phyloP scores from a whole-genome alignment of 176 grass and related monocot species.

The Oryza coarctata region DNA sequence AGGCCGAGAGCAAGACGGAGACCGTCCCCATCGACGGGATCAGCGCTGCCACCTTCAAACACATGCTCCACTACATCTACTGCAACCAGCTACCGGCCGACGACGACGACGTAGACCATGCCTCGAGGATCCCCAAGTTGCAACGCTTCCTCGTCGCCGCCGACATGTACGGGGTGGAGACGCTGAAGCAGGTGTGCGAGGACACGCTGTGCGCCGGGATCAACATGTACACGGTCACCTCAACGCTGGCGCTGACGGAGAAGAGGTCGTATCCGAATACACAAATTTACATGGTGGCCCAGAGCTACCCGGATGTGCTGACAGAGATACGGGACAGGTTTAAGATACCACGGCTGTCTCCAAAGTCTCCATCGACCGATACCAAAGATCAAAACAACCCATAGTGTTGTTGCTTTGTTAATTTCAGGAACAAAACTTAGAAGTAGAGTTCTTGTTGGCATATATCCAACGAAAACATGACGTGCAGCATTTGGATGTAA shows the following conservation, averaged over 20 bases:
- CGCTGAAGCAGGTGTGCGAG: neutral
- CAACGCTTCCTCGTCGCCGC: neutral
- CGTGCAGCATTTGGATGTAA: too few relatives aligned
- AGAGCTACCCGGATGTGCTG: neutral
- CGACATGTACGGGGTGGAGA: neutral
- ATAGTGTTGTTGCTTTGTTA: too few relatives aligned
- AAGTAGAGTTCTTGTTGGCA: too few relatives aligned
- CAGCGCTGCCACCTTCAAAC: neutral
- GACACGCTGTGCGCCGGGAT: neutral
- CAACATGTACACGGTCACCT: neutral
- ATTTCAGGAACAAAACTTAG: too few relatives aligned
- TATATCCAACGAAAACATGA: too few relatives aligned
- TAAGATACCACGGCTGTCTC: neutral
- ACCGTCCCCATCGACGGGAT: slow-evolving; percentile 8
- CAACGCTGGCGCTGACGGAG: neutral
- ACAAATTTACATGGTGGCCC: neutral
- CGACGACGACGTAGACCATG: neutral
- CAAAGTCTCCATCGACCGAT: too few relatives aligned
- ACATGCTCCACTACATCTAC: slow-evolving; percentile 37
- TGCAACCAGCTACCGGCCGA: neutral
- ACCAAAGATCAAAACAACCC: too few relatives aligned
- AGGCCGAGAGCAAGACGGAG: neutral
- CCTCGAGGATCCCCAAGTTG: neutral
- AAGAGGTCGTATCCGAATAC: neutral
- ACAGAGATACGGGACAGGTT: neutral